Conservation (phyloP, 305 asterid species). For the Solanum aculeatissimum region DNA sequence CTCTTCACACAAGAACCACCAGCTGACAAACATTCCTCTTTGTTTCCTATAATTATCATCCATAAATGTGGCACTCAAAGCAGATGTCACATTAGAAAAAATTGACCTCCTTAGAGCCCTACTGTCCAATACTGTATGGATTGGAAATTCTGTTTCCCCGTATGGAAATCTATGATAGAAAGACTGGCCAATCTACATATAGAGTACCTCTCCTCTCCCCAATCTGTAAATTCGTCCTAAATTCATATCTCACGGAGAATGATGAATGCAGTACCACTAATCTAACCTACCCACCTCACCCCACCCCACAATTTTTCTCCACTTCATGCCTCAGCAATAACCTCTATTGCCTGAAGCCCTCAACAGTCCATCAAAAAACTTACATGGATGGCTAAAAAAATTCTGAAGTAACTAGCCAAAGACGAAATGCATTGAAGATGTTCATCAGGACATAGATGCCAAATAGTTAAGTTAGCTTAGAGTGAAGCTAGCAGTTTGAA, state of each 20-base stretch:
- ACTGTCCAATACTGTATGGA: not conserved
- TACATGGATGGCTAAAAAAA: not conserved
- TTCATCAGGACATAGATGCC: not conserved
- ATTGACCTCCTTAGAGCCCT: not conserved
- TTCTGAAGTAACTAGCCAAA: not conserved
- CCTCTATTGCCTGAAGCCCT: not conserved
- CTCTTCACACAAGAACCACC: not conserved
- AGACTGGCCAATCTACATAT: not conserved
- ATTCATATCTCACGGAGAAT: not conserved
- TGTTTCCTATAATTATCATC: not conserved
- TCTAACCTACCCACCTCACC: not conserved
- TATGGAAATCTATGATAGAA: not conserved
- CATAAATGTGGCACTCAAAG: not conserved
- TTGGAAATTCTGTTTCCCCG: not conserved
- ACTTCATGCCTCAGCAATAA: not conserved
- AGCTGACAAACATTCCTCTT: not conserved
- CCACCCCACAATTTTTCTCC: not conserved
- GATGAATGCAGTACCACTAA: not conserved
- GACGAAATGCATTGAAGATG: not conserved
- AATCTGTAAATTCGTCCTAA: not conserved
- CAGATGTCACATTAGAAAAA: not conserved
- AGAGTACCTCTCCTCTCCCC: not conserved
- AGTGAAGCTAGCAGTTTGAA: not conserved
- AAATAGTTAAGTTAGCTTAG: not conserved
- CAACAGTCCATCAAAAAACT: not conserved